Conservation (phyloP, 2,329 filamentous ascomycete genomes). For the Aspergillus ruber region DNA sequence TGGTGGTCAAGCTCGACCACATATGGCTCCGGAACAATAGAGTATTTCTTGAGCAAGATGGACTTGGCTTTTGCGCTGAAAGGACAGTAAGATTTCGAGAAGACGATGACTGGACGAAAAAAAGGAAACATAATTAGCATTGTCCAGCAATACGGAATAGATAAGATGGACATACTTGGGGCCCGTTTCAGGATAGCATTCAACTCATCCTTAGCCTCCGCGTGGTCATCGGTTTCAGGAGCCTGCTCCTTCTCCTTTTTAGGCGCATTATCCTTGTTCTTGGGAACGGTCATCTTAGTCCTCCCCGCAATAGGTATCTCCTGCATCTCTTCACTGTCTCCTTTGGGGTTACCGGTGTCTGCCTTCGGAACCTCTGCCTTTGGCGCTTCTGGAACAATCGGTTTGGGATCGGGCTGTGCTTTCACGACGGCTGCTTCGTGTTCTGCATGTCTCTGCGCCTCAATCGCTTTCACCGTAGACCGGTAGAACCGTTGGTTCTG, state of each 20-base stretch:
- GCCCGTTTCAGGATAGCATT: constrained; percentile 75
- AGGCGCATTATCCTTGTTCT: constrained; percentile 24
- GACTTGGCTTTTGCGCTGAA: constrained; percentile 78
- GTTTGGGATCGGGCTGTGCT: constrained; percentile 60
- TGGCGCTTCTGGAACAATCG: constrained; percentile 50
- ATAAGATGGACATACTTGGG: constrained; percentile 56
- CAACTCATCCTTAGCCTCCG: constrained; percentile 60
- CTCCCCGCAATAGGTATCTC: constrained; percentile 50
- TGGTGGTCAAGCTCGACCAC: constrained; percentile 89
- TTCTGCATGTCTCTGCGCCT: constrained; percentile 44
- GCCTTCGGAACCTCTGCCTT: constrained; percentile 34
- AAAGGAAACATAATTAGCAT: constrained; percentile 3
- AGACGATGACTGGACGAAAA: constrained; percentile 68
- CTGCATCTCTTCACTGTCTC: constrained; percentile 30
- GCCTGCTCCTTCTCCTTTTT: constrained; percentile 47
- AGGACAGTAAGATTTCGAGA: constrained; percentile 91
- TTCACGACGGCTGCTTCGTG: constrained; percentile 58
- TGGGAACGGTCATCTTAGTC: constrained; percentile 44
- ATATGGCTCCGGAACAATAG: constrained; percentile 71
- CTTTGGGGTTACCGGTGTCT: constrained; percentile 19
- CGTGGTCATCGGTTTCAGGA: constrained; percentile 36
- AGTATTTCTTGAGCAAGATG: constrained; percentile 77
- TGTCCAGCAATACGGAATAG: background rate
- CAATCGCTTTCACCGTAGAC: constrained; percentile 49
- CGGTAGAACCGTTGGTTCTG: constrained; percentile 49